Percentiles rank a stretch among this genome's conserved stretches.
Evolutionary conservation across 2,329 filamentous ascomycete genomes (phyloP).

Genomic region (Nemania serpens): DNA sequence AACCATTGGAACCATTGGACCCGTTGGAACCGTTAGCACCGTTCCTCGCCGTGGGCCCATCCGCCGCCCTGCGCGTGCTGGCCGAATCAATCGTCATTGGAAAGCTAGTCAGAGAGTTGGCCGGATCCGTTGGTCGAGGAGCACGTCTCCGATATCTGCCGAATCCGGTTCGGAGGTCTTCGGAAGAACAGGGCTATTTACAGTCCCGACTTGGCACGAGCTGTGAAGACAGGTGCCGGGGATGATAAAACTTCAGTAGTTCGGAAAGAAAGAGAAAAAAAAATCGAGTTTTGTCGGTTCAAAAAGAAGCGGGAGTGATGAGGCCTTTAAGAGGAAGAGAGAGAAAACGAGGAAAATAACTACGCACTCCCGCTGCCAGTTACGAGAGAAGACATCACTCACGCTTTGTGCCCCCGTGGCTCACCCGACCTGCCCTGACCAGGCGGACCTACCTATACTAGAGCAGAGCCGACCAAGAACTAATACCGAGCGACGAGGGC

Average conservation of each 20-base stretch:
- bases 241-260: background rate
- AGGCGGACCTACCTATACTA: background rate
- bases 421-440: background rate
- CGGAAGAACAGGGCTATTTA: conserved; percentile 16
- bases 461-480: background rate
- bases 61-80: background rate
- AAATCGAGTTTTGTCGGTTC: background rate
- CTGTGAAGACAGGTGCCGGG: background rate
- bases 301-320: background rate
- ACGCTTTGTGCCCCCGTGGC: conserved; percentile 5
- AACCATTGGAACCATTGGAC: background rate
- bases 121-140: conserved; percentile 17
- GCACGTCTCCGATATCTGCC: conserved; percentile 23
- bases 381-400: conserved; percentile 11
- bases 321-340: background rate
- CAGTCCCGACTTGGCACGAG: conserved; percentile 14
- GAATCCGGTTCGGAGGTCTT: conserved; percentile 26
- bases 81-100: conserved; percentile 21
- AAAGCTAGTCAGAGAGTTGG: background rate
- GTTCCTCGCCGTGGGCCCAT: conserved; percentile 6
- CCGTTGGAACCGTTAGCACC: conserved; percentile 8
- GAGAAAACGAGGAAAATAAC: background rate
- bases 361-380: conserved; percentile 7
- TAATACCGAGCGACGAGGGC: background rate
- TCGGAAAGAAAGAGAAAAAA: background rate